phyloP scores from a whole-genome alignment of 2,329 filamentous ascomycete species.

The Pseudogymnoascus sp. region DNA sequence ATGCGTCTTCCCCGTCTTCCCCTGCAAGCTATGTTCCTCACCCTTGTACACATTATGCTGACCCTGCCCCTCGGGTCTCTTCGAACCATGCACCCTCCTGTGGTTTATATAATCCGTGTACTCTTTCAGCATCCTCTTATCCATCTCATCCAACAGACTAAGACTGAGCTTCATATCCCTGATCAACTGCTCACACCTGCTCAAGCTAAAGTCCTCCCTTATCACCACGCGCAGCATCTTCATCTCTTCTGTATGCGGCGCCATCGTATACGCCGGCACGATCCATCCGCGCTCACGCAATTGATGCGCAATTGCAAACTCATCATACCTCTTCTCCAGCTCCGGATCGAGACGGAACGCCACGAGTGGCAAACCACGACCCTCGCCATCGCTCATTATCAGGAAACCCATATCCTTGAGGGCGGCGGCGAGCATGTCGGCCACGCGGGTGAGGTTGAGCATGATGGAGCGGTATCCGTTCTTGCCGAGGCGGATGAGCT shows the following conservation, averaged over 20 bases:
- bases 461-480: constrained; percentile 88
- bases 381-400: constrained; percentile 75
- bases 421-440: constrained; percentile 73
- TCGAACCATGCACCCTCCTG: not conserved
- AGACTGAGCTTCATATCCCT: constrained; percentile 71
- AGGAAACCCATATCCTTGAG: constrained; percentile 71
- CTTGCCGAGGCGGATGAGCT: constrained; percentile 90
- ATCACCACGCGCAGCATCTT: constrained; percentile 92
- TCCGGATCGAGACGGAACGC: constrained; percentile 68
- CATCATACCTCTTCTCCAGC: constrained; percentile 43
- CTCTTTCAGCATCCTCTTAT: constrained; percentile 59
- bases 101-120: constrained; percentile 56
- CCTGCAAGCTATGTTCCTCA: constrained; percentile 81
- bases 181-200: constrained; percentile 70
- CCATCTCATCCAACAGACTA: constrained; percentile 63
- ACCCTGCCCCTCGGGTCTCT: constrained; percentile 7
- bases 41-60: constrained; percentile 46
- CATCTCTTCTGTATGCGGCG: constrained; percentile 70
- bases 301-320: constrained; percentile 75
- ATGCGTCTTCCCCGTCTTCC: constrained; percentile 85
- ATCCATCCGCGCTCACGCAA: constrained; percentile 85
- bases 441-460: constrained; percentile 81
- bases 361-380: constrained; percentile 76
- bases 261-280: constrained; percentile 95
- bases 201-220: constrained; percentile 81